Base-by-base conservation (phyloP, 139 green algal species). In the Chlorella sp. region DNA sequence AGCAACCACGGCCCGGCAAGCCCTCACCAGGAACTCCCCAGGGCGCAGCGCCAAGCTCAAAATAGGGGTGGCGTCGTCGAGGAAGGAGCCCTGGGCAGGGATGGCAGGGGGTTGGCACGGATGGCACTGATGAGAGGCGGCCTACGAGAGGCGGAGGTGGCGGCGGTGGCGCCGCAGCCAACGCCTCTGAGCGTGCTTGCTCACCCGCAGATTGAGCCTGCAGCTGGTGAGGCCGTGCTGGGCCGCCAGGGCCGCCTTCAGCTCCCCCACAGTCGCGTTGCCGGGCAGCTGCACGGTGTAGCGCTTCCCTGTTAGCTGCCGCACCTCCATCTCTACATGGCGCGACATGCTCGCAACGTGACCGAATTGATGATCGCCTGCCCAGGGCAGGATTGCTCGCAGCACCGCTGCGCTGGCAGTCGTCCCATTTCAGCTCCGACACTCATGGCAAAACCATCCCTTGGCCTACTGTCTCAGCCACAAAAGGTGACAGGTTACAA, bases 21-120 rank as follows among this genome's bases (percentile, higher is more conserved):
- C 6, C 36, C 74, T 48, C 74, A 80, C 74, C n/a, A 80, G 20
- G 20, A 80, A 80, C 46, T 80, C 74, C 26, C 48, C 74, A 20
- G 32, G 74, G 11, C 48, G n/a, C 48, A 80, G n/a, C 3, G 13
- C 11, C 30, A 78, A 32, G 72, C 72, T 60, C 11, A 38, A 14
- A 24, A 78, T 4, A 7, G 38, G 32, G 2, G 30, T 22, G 16
- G 4, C 44, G 9, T 78, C 72, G 5, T n/a, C 43, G 11, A 78
- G 72, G 24, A 78, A 41, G 28, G 72, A 30, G 44, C 72, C 72
- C 72, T 78, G 72, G 13, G 56, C 44, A 22, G 34, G 38, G 2
- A 11, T 7, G 46, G 51, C 9, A 60, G 51, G 7, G 46, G 11
- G 46, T 11, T 2, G 24, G 51, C 38, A n/a, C 9, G 69, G 38